Conservation (phyloP, 306 rosid genomes). For the Vigna unguiculata region DNA sequence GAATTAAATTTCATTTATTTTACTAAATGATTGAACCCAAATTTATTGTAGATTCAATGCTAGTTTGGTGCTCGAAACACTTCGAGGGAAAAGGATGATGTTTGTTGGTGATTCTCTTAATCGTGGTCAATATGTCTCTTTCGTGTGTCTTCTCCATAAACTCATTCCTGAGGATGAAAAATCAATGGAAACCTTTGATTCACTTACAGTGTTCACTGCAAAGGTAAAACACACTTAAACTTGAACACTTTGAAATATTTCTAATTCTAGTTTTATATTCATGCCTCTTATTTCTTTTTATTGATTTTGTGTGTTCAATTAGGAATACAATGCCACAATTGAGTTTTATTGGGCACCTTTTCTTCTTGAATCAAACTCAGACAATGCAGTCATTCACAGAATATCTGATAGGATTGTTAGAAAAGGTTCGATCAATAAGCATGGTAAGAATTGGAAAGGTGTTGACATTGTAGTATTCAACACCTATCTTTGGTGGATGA, state of each 20-base stretch:
- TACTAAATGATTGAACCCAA: not conserved
- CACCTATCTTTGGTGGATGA: conserved; percentile 99
- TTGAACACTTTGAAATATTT: not conserved
- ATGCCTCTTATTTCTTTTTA: not conserved
- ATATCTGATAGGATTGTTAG: conserved; percentile 80
- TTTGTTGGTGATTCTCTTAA: conserved; percentile 94
- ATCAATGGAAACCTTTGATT: conserved; percentile 91
- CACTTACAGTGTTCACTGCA: conserved; percentile 85
- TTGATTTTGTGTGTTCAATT: not conserved
- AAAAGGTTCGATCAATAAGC: conserved; percentile 89
- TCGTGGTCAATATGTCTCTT: conserved; percentile 90
- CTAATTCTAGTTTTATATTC: not conserved
- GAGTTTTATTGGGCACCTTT: conserved; percentile 99
- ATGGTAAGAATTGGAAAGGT: conserved; percentile 86
- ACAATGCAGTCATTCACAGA: conserved; percentile 79
- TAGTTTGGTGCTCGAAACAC: conserved; percentile 79
- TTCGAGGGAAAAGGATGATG: conserved; percentile 95
- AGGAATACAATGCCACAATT: conserved; percentile 92
- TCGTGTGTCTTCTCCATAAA: conserved; percentile 84
- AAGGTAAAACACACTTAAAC: conserved; percentile 67
- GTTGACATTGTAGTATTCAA: conserved; percentile 86
- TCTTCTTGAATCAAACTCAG: conserved; percentile 88
- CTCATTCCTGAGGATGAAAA: conserved; percentile 77
- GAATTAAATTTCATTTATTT: not conserved
- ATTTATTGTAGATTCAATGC: conserved; percentile 72